Evolutionary conservation across 1,284 basidiomycete species (phyloP).

Genomic region (Sphagnurus paluster): DNA sequence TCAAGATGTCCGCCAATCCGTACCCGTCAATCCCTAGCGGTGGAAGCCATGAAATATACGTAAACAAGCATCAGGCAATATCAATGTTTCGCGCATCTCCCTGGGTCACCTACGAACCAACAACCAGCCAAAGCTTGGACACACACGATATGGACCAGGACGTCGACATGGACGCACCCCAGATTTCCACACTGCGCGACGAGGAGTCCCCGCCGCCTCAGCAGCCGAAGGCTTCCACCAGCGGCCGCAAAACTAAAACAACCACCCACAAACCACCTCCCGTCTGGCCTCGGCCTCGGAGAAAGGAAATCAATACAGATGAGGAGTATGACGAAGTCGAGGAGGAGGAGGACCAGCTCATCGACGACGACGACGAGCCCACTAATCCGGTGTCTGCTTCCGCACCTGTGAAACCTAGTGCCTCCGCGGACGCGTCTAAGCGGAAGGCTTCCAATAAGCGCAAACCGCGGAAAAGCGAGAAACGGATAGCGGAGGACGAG

Average conservation of each 20-base stretch:
- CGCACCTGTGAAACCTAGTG: slow-evolving; percentile 28
- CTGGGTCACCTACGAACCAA: slow-evolving; percentile 44
- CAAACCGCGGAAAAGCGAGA: slow-evolving; percentile 50
- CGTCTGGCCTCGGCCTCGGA: slow-evolving; percentile 23
- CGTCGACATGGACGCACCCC: slow-evolving; percentile 75
- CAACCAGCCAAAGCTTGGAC: slow-evolving; percentile 23
- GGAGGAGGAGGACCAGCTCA: slow-evolving; percentile 76
- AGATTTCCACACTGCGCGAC: slow-evolving; percentile 72
- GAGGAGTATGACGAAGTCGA: slow-evolving; percentile 55
- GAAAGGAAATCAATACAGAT: slow-evolving; percentile 32
- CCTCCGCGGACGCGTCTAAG: slow-evolving; percentile 38
- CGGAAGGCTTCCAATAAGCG: slow-evolving; percentile 48
- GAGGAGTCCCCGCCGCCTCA: slow-evolving; percentile 66
- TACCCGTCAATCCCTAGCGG: slow-evolving; percentile 15
- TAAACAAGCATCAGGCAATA: slow-evolving; percentile 34
- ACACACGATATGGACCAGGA: slow-evolving; percentile 46
- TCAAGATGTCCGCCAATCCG: slow-evolving; percentile 12
- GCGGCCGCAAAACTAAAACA: slow-evolving; percentile 48
- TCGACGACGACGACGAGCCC: slow-evolving; percentile 62
- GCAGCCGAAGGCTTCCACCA: slow-evolving; percentile 36
- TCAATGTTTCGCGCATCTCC: slow-evolving; percentile 47
- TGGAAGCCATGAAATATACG: slow-evolving; percentile 32
- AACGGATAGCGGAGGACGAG: slow-evolving; percentile 36
- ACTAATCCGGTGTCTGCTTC: slow-evolving; percentile 34
- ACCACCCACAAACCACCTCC: slow-evolving; percentile 17